Evolutionary conservation across 768 basidiomycete species (phyloP), one percentile per base, ranked within the genome.

Genomic region (Termitomyces eurrhizus): DNA sequence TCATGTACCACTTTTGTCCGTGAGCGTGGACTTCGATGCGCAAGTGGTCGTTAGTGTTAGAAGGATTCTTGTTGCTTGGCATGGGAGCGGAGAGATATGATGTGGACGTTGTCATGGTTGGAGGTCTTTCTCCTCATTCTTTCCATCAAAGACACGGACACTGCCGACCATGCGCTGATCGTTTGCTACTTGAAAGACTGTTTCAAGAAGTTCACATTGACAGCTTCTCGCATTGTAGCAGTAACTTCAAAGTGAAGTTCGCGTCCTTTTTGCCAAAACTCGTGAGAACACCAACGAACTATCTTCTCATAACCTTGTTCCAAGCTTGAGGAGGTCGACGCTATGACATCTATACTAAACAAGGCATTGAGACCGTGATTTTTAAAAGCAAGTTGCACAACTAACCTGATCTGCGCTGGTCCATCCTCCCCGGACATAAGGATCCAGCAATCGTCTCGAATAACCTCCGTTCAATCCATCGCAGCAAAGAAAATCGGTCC

Each of bases 291-390:
- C 86, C 90, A 95, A 29, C 93, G 87, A 59, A 89, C 80, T 45
- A 95, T 84, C 75, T 97, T 98, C 60, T 92, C 87, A 73, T 92
- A 95, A 2, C 88, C 95, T 64, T 90, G 86, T 69, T 98, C 95
- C 49, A 98, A 84, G 62, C 92, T 82, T 9, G 85, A 78, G 0
- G 89, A 87, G 0, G 93, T 97, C 8, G 85, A 78, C 0, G 88
- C 77, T 86, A 98, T 93, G 61, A 98, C 93, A 68, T 98, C 96
- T 49, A 92, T 74, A 3, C 95, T 97, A 64, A 39, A 33, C 11
- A 6, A 44, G 61, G 36, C 58, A 32, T 13, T 39, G 41, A 55
- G 37, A 26, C 0, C 24, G 7, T 13, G 8, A n/a, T 18, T 36
- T 32, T n/a, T n/a, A n/a, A n/a, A n/a, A n/a, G n/a, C n/a, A n/a